Evolutionary conservation across 2,329 filamentous ascomycete genomes (phyloP), one percentile per base, ranked within the genome.

Genomic region (Verticillium tricorpus): DNA sequence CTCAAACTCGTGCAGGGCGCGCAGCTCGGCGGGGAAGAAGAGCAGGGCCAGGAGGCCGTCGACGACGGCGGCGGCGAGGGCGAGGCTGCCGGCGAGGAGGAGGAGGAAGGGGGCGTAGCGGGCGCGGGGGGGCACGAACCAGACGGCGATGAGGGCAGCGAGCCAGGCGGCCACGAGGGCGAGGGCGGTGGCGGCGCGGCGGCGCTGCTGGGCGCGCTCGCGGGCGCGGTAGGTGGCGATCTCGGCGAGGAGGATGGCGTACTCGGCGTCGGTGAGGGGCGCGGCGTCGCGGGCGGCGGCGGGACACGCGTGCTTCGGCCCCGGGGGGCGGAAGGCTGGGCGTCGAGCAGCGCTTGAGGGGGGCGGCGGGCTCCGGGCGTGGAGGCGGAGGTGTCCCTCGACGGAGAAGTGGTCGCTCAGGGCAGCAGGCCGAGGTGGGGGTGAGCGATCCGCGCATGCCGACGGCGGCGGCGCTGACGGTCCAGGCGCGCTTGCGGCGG

Each of bases 351-450:
- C 65, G 17, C n/a, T n/a, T n/a, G n/a, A n/a, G 31, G 37, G 17
- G 28, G 67, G 62, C 34, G 68, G 67, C 63, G 65, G 59, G 45
- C 63, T 71, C 64, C 34, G 69, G 1, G 71, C 72, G 66, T 82
- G 78, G 14, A 84, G 81, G 5, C 78, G 76, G 11, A 98, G 81
- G 0, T 91, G 93, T 6, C 91, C 88, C 72, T 94, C 90, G 60
- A 98, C 90, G 25, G 92, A 93, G 74, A 97, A 98, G 74, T 98
- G 95, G 72, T 99, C 94, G 68, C 93, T 97, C 31, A 98, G 82
- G 1, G 92, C n/a, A 96, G 77, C 93, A 97, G 65, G 65, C 87
- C 83, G 1, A 97, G 81, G 1, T 85, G 85, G 0, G 93, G 91
- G 74, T 97, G 93, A 11, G 91, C 88, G 71, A n/a, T n/a, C 89